Base-by-base conservation (phyloP, 805 yeast genomes). In the Komagataella mondaviorum region DNA sequence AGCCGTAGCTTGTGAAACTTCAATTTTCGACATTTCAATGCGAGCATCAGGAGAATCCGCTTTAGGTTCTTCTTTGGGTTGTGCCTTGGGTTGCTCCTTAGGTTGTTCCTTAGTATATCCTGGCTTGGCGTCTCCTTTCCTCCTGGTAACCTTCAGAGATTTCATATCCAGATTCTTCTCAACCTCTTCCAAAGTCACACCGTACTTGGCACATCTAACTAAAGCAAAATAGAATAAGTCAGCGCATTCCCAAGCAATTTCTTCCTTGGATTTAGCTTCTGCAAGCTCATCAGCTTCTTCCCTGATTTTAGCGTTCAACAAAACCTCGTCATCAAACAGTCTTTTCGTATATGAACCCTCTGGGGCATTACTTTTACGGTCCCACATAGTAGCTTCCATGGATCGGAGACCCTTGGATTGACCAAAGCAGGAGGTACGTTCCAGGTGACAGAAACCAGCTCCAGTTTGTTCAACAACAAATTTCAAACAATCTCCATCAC, bases 241-340 rank as follows among this genome's bases (percentile, higher is more conserved):
- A 6, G 99, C 99, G 51, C 95, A 91, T 70, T 93, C 99, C 96
- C 96, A 93, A 0, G 98, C 85, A 51, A 88, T 77, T 52, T 91
- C 71, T 1, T 76, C 77, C 59, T 75, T 75, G 5, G 71, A 60
- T 44, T 72, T 73, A 16, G 99, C 98, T 53, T 89, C 96, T 36
- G 89, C 80, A 55, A 93, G 77, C 67, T 93, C 99, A 61, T 91
- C 97, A 47, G 96, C 95, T 68, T 93, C 99, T 70, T 93, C 99
- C 65, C 81, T 80, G 68, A 93, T 83, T 72, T 93, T 88, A 23
- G 98, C 96, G 52, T 75, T 71, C 58, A 93, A 74, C 50, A 93
- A 72, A 23, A 72, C 75, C 45, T 79, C 80, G 67, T 93, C 98
- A 50, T 78, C 75, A 61, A 91, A 89, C 55, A 93, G 71, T 56